A percentile compares a stretch with the other conserved stretches of the same genome.
These are phyloP conservation scores for Sporothrix brunneoviolacea DNA, from an alignment of 2,329 filamentous ascomycete genomes.

Conservation along the genomic window DNA sequence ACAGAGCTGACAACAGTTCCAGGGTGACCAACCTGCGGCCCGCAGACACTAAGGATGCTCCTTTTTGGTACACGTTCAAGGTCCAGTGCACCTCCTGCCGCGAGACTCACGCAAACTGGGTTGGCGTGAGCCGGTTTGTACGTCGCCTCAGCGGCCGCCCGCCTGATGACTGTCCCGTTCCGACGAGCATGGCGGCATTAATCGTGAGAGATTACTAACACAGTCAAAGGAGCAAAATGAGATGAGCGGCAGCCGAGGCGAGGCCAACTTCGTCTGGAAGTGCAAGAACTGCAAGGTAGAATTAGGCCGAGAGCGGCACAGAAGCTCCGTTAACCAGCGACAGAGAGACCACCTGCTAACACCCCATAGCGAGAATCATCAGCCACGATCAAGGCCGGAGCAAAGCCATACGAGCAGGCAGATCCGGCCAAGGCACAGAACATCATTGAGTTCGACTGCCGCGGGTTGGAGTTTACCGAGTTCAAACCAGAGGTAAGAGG, in stretches of 20 bases:
- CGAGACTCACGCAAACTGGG: slow-evolving; percentile 79
- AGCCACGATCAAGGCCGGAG: slow-evolving; percentile 71
- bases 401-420: slow-evolving; percentile 61
- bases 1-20: slow-evolving; percentile 8
- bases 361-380: slow-evolving; percentile 66
- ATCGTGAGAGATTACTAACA: no score
- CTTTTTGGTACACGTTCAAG: slow-evolving; percentile 96
- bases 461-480: slow-evolving; percentile 83
- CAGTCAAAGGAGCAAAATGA: slow-evolving; percentile 93
- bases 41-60: slow-evolving; percentile 68
- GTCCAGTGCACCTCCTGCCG: slow-evolving; percentile 98
- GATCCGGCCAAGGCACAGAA: slow-evolving; percentile 71
- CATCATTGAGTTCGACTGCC: slow-evolving; percentile 86
- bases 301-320: neutral
- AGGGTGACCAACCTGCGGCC: slow-evolving; percentile 90
- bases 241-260: slow-evolving; percentile 84
- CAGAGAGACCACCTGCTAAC: neutral
- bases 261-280: slow-evolving; percentile 99
- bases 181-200: no score
- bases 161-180: neutral
- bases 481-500: slow-evolving; percentile 81
- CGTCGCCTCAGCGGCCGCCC: slow-evolving; percentile 25
- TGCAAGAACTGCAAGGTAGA: slow-evolving; percentile 94
- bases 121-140: slow-evolving; percentile 85
- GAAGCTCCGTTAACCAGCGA: neutral